A percentile compares a stretch with the other conserved stretches of the same genome.
Evolutionary conservation across 108 stramenopile species (phyloP).

Genomic region (Chaetoceros muelleri): DNA sequence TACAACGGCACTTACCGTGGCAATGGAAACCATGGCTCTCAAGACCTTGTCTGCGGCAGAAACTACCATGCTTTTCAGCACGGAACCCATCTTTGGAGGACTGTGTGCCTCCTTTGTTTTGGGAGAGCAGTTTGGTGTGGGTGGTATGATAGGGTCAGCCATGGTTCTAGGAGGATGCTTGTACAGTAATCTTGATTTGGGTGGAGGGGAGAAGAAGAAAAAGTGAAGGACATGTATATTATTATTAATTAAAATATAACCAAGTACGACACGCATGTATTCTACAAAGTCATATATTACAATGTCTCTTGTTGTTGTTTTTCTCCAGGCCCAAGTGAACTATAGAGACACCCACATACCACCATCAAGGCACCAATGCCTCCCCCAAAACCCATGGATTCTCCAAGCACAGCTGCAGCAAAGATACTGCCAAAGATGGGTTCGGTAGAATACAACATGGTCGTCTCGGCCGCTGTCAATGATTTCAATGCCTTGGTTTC

Average conservation of each 20-base stretch:
- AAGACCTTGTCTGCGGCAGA: conserved; percentile 78
- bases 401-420: conserved; percentile 39
- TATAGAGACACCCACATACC: conserved; percentile 13
- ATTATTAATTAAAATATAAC: background rate
- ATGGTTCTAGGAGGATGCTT: conserved; percentile 55
- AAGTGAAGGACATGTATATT: background rate
- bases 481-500: conserved; percentile 59
- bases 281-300: too few relatives aligned
- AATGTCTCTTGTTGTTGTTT: too few relatives aligned
- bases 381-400: conserved; percentile 22
- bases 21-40: conserved; percentile 82
- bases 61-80: conserved; percentile 83
- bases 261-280: too few relatives aligned
- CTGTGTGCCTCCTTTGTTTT: conserved; percentile 69
- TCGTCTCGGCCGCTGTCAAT: conserved; percentile 56
- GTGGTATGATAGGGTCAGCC: conserved; percentile 41
- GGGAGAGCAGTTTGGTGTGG: conserved; percentile 65
- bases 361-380: conserved; percentile 25
- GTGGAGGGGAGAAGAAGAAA: conserved; percentile 3
- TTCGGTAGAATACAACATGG: conserved; percentile 58
- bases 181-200: conserved; percentile 41
- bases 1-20: conserved; percentile 84
- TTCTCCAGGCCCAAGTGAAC: background rate
- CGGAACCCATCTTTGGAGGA: conserved; percentile 85
- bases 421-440: conserved; percentile 63